phyloP scores from a whole-genome alignment of 2,329 filamentous ascomycete genomes.

The Aspergillus fijiensis region DNA sequence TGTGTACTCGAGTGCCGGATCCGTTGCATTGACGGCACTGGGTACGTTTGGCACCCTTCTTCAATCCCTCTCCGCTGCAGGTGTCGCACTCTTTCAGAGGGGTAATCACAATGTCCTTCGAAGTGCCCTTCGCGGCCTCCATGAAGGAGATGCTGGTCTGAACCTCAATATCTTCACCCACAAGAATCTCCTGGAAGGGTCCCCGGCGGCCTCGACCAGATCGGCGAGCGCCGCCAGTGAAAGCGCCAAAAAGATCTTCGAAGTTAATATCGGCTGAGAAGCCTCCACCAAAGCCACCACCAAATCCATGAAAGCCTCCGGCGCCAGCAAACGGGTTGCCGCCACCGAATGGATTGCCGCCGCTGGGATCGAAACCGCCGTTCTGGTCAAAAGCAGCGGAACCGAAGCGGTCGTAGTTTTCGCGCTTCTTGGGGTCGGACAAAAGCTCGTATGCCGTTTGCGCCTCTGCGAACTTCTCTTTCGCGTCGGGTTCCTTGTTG shows the following conservation, averaged over 20 bases:
- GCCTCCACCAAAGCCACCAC: constrained; percentile 55
- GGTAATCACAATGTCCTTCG: constrained; percentile 82
- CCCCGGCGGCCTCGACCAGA: constrained; percentile 57
- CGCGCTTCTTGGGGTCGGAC: constrained; percentile 87
- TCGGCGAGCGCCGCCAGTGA: constrained; percentile 62
- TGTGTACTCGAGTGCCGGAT: constrained; percentile 81
- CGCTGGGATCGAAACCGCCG: constrained; percentile 75
- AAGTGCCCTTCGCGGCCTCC: constrained; percentile 89
- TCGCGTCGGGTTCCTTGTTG: constrained; percentile 90
- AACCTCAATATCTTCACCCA: constrained; percentile 96
- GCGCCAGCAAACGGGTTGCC: constrained; percentile 57
- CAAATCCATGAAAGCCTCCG: constrained; percentile 61
- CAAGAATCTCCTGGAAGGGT: constrained; percentile 77
- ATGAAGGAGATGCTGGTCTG: constrained; percentile 91
- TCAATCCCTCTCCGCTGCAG: constrained; percentile 80
- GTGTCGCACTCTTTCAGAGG: constrained; percentile 79
- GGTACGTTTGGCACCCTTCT: constrained; percentile 70
- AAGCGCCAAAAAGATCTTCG: constrained; percentile 90
- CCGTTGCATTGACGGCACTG: constrained; percentile 81
- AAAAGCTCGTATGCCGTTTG: constrained; percentile 93
- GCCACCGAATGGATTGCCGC: constrained; percentile 42
- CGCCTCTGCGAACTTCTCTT: constrained; percentile 91
- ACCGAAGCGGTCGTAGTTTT: constrained; percentile 88
- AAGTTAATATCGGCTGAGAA: constrained; percentile 89
- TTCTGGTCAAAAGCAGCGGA: constrained; percentile 68